Evolutionary conservation across 768 basidiomycete genomes (phyloP).

Genomic region (Suillus subaureus): DNA sequence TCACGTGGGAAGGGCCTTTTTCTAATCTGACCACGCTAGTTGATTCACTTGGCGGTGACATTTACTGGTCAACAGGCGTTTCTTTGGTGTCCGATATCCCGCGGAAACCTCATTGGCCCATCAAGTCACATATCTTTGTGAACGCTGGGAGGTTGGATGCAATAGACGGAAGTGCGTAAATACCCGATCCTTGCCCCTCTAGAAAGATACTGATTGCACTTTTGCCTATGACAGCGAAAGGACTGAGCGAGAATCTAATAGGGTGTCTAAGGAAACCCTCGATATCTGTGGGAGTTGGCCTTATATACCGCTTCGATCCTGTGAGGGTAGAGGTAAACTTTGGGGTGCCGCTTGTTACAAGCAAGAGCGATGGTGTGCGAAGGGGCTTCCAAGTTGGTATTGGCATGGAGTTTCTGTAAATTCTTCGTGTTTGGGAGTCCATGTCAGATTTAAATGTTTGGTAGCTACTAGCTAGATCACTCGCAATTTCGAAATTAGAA

Average conservation of each 20-base stretch:
- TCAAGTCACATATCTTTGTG: constrained; percentile 78
- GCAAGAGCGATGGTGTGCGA: constrained; percentile 63
- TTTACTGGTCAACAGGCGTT: constrained; percentile 77
- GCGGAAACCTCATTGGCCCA: constrained; percentile 75
- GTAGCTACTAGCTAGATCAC: neutral
- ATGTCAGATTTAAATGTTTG: neutral
- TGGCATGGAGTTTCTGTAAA: constrained; percentile 74
- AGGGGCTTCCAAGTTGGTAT: constrained; percentile 82
- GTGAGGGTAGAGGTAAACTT: constrained; percentile 88
- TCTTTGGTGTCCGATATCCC: constrained; percentile 79
- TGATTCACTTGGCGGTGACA: constrained; percentile 85
- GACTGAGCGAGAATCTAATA: constrained; percentile 42
- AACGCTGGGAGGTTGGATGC: constrained; percentile 79
- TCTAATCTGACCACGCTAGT: constrained; percentile 40
- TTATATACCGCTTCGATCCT: constrained; percentile 83
- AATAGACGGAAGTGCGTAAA: constrained; percentile 54
- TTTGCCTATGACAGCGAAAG: constrained; percentile 30
- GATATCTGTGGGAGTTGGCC: constrained; percentile 77
- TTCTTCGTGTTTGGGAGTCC: neutral
- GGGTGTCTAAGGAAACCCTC: constrained; percentile 57
- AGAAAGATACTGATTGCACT: constrained; percentile 17
- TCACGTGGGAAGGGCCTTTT: neutral
- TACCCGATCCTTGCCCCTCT: constrained; percentile 1
- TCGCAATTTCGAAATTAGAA: neutral
- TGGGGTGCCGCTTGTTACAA: constrained; percentile 77